Base-by-base conservation (phyloP, 768 basidiomycete species). In the Pleurotus djamor region DNA sequence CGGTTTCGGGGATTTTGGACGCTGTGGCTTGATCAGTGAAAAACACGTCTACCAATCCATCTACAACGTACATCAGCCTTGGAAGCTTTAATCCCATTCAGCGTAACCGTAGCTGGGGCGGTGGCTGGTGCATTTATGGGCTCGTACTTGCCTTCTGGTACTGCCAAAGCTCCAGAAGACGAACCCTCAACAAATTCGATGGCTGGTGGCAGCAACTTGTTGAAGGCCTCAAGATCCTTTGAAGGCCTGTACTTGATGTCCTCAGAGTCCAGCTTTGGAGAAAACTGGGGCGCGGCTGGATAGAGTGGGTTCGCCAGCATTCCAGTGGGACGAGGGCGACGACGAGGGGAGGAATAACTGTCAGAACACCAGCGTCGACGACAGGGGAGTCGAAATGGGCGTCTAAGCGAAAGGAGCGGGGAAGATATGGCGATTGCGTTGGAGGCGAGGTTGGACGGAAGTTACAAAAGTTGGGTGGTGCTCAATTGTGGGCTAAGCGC, bases 181-280 rank as follows among this genome's bases (percentile, higher is more conserved):
- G 91, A 92, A 17, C 91, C 91, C 69, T 93, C 91, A 52, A 92
- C 76, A 56, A 93, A 93, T 70, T 93, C 91, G 60, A 93, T 80
- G 14, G 87, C 83, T n/a, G 89, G 88, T 4, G 88, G 88, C 38
- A 91, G 82, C n/a, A 91, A 79, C 63, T 78, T 88, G 64, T 89
- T 91, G 77, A 91, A 92, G 3, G 86, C 76, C 60, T 90, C 89
- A 61, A 88, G 69, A 68, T 92, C 89, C 67, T 83, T 85, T 38
- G 87, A 80, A 3, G 89, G 89, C 45, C 83, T 78, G 68, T 84
- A 85, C 63, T 84, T 84, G 47, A 77, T 67, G 66, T 84, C 83
- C 52, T 87, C 84, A 35, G 82, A 68, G 48, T 66, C 67, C 66
- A 80, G 78, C 52, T 81, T 76, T 4, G 78, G 71, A 41, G 82